Percentiles rank a stretch among this genome's conserved stretches.
Evolutionary conservation across 2,329 filamentous ascomycete species (phyloP).

Genomic region (Delphinella strobiligena): DNA sequence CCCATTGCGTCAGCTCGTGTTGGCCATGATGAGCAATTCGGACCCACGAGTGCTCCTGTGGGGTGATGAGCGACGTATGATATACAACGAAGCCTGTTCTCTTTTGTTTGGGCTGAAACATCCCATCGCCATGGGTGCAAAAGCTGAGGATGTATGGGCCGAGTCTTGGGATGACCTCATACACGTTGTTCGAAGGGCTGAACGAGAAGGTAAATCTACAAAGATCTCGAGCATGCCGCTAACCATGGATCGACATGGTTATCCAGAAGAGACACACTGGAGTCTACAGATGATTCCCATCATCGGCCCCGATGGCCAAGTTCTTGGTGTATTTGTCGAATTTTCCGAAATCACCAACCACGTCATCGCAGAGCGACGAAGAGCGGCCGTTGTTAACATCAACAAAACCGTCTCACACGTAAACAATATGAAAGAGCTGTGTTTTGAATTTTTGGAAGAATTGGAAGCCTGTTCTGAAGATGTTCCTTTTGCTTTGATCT

Average conservation of each 20-base stretch:
- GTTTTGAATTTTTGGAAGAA: slow-evolving; percentile 9
- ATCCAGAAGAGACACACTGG: slow-evolving; percentile 20
- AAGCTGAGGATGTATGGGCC: slow-evolving; percentile 9
- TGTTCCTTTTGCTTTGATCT: slow-evolving; percentile 9
- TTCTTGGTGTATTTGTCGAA: slow-evolving; percentile 9
- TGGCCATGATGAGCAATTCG: slow-evolving; percentile 18
- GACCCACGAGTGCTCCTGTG: slow-evolving; percentile 18
- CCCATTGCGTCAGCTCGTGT: slow-evolving; percentile 13
- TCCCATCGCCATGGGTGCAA: slow-evolving; percentile 10
- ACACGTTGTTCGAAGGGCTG: slow-evolving; percentile 12
- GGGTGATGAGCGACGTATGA: slow-evolving; percentile 21
- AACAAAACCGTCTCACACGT: slow-evolving; percentile 4
- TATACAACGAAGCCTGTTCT: slow-evolving; percentile 25
- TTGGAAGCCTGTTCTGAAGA: slow-evolving; percentile 9
- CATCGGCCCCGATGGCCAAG: slow-evolving; percentile 8
- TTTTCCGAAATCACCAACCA: slow-evolving; percentile 9
- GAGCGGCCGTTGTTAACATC: slow-evolving; percentile 8
- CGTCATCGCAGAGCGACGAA: slow-evolving; percentile 7
- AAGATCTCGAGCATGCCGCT: slow-evolving; percentile 13
- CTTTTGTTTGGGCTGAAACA: slow-evolving; percentile 21
- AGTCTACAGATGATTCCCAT: slow-evolving; percentile 18
- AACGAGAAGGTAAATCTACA: slow-evolving; percentile 13
- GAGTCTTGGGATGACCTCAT: slow-evolving; percentile 8
- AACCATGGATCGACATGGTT: slow-evolving; percentile 16
- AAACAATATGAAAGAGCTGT: slow-evolving; percentile 9